Base-by-base conservation (phyloP, 2,329 filamentous ascomycete species). In the Colletotrichum caudatum region DNA sequence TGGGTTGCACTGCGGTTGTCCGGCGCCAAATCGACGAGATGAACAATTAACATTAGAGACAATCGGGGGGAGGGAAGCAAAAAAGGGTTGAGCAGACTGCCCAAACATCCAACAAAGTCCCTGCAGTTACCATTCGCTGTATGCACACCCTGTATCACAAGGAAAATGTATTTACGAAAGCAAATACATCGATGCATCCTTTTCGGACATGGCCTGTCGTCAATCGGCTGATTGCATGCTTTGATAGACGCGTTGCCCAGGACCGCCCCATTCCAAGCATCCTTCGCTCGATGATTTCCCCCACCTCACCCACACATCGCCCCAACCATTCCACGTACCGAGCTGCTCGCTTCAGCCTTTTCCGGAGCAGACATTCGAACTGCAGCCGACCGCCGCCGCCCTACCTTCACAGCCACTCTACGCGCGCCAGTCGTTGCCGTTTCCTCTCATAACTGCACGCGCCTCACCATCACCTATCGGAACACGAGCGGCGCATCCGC, bases 191-290 rank as follows among this genome's bases (percentile, higher is more conserved):
- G 29, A 29, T 44, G 61, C 61, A 65, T 29, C 62, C 16, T 41
- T 26, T 29, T 65, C 53, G 39, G 63, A 53, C 37, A 18, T 44
- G 37, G 63, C 46, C n/a, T 41, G 7, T 41, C 5, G 48, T 26
- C 58, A 33, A 58, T 46, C 16, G 20, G 59, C 50, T 37, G 39
- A 11, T 37, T 29, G 33, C 16, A 46, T 66, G 67, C 56, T 58
- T 23, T 50, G 63, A 26, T 70, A 56, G 33, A 56, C 56, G 63
- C 68, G 41, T 71, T 46, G 68, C n/a, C 58, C 53, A 54, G 64
- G 67, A 62, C 57, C 37, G 57, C 64, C 68, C 68, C 64, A 68
- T 63, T 71, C 58, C 41, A 51, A 41, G 50, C 51, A 11, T 35
- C 35, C 35, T 58, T 63, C 51, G 63, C 58, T 68, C 58, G 37